phyloP scores from a whole-genome alignment of 768 basidiomycete species.

The Rhodosporidiobolus sp. region DNA sequence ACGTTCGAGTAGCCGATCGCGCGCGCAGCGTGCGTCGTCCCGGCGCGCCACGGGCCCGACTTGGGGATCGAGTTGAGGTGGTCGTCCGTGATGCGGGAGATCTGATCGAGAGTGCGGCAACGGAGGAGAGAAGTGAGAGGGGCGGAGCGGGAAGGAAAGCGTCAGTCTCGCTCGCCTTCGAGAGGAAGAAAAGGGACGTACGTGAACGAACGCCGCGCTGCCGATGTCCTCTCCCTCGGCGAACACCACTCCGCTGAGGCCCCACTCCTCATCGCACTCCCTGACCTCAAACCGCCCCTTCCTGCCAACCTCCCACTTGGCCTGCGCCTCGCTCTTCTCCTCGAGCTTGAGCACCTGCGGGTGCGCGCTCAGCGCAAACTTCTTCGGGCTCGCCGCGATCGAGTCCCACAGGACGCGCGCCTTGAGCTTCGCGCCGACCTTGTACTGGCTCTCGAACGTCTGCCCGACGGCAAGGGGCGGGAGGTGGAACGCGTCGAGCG shows the following conservation, averaged over 20 bases:
- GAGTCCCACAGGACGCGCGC: constrained; percentile 80
- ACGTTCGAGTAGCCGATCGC: constrained; percentile 79
- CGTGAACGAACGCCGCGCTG: constrained; percentile 76
- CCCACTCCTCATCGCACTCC: constrained; percentile 75
- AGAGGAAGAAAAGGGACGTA: constrained; percentile 51
- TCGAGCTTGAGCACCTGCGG: constrained; percentile 65
- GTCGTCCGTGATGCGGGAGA: constrained; percentile 89
- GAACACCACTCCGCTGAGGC: constrained; percentile 67
- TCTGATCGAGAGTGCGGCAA: constrained; percentile 58
- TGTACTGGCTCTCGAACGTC: constrained; percentile 52
- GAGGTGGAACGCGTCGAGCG: constrained; percentile 77
- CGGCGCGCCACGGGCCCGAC: constrained; percentile 65
- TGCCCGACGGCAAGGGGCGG: constrained; percentile 39
- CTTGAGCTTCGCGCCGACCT: constrained; percentile 60
- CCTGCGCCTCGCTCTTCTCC: constrained; percentile 50
- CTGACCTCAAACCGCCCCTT: constrained; percentile 68
- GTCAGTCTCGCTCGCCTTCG: neutral
- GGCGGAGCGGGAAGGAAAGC: neutral
- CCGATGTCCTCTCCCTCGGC: constrained; percentile 48
- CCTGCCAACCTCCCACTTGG: constrained; percentile 70
- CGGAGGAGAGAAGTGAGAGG: neutral
- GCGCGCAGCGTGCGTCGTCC: constrained; percentile 75
- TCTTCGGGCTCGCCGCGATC: constrained; percentile 64
- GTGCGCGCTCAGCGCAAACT: constrained; percentile 73
- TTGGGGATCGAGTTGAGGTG: constrained; percentile 72